Base-by-base conservation (phyloP, 345 rosid species). In the Streptanthus diversifolius region DNA sequence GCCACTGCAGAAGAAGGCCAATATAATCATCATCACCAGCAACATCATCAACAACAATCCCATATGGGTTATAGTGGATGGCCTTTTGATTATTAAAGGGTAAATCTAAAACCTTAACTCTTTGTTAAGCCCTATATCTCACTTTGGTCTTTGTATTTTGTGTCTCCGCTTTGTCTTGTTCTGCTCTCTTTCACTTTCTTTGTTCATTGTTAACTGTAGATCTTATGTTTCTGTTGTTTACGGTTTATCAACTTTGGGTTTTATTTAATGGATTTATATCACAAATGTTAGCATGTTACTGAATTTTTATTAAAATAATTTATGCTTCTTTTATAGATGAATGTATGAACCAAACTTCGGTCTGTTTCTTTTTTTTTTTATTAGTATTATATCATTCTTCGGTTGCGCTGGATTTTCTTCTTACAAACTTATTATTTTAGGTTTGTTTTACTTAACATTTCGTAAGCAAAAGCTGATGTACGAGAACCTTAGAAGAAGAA, bases 51-150 rank as follows among this genome's bases (percentile, higher is more conserved):
- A 48, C 80, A 77, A 40, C 67, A 77, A 3, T 49, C 80, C 1
- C 86, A 88, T 11, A 73, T 80, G 89, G 97, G 88, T 27, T 85
- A 88, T 52, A 82, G 85, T 40, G 96, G 91, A 49, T 88, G 96
- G 95, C 98, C 95, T 25, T 91, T 85, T 57, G 83, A 93, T 58
- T 91, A 82, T 18, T 71, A 32, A 77, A 77, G 68, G 76, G 72
- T 77, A 32, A 64, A 54, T 11, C 60, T 27, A 11, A 29, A 41
- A 48, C 21, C 21, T 49, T 45, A 48, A 48, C 67, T 48, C 19
- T 29, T 62, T 72, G 30, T 66, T 3, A 32, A 71, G 35, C 48
- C 30, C 17, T 73, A 41, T 32, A 17, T 25, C 18, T 61, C 58
- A 52, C 70, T 68, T 75, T 43, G 45, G 64, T 62, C 70, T 75